Base-by-base conservation (phyloP, 768 basidiomycete species). In the Boletus rex-veris region DNA sequence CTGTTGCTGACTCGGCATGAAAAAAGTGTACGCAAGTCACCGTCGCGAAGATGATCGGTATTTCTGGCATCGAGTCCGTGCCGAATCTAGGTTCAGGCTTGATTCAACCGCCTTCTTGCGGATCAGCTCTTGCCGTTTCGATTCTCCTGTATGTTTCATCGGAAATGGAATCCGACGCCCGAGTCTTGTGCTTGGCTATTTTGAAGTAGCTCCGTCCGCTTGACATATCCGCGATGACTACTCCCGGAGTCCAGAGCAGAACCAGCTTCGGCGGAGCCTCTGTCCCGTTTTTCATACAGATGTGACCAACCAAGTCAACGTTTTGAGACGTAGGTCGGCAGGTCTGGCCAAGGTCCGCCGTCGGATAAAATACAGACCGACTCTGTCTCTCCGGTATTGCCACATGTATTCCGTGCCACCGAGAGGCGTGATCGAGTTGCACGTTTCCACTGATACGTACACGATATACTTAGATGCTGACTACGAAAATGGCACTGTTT, bases 31-130 rank as follows among this genome's bases (percentile, higher is more conserved):
- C 24, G 24, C 42, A 30, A 39, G 58, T 61, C 55, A n/a, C 53
- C 58, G 53, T 54, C 36, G 38, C 26, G 48, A 48, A 64, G 50
- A 48, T 54, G 58, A 61, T 44, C 48, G 46, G 50, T 52, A 10
- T 41, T 46, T 39, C 16, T 44, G 16, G 18, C 5, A 28, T 15
- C 19, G 36, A 46, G 21, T 24, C 35, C 31, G 44, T 31, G 24
- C 48, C 35, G 31, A 54, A 47, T 57, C 58, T 44, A 47, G 58
- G 39, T 50, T 33, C 5, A 10, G 15, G 45, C 21, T 30, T 39
- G 55, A 54, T 31, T 43, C 24, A 12, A 37, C 43, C 28, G 26
- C 37, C 59, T 64, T 57, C 54, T 48, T 55, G 58, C 39, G 52
- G 35, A 54, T 61, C 52, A 26, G 26, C 24, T 30, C 10, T 38